Conservation (phyloP, 2,329 filamentous ascomycete genomes). For the Aureobasidium musti region DNA sequence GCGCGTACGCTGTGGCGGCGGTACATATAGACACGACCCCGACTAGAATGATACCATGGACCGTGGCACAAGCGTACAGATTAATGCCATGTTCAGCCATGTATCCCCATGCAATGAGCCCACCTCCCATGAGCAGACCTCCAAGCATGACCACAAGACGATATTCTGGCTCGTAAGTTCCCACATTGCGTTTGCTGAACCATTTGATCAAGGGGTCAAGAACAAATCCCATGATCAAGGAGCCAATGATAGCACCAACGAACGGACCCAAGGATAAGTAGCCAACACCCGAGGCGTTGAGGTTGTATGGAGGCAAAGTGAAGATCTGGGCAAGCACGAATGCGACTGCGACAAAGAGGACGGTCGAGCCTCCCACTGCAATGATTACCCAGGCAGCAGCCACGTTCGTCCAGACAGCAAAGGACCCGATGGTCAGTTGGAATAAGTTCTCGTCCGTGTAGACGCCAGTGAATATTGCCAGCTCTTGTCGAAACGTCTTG, state of each 20-base stretch:
- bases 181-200: constrained; percentile 53
- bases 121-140: constrained; percentile 37
- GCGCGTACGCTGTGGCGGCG: constrained; percentile 42
- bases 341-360: constrained; percentile 49
- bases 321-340: constrained; percentile 53
- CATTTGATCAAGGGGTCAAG: constrained; percentile 46
- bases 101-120: constrained; percentile 41
- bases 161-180: constrained; percentile 59
- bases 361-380: constrained; percentile 48
- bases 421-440: constrained; percentile 47
- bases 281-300: constrained; percentile 47
- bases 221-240: constrained; percentile 40
- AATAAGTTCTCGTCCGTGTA: constrained; percentile 45
- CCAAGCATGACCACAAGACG: constrained; percentile 45
- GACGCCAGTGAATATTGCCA: constrained; percentile 46
- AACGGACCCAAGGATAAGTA: constrained; percentile 49
- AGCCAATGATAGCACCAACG: constrained; percentile 44
- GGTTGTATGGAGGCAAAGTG: constrained; percentile 51
- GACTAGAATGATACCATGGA: constrained; percentile 35
- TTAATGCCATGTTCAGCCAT: constrained; percentile 32
- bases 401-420: constrained; percentile 55
- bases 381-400: constrained; percentile 56
- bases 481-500: constrained; percentile 35
- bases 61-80: constrained; percentile 33
- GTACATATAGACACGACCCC: constrained; percentile 39